Conservation (phyloP, 2,329 filamentous ascomycete species). For the Gnomoniopsis sp. region DNA sequence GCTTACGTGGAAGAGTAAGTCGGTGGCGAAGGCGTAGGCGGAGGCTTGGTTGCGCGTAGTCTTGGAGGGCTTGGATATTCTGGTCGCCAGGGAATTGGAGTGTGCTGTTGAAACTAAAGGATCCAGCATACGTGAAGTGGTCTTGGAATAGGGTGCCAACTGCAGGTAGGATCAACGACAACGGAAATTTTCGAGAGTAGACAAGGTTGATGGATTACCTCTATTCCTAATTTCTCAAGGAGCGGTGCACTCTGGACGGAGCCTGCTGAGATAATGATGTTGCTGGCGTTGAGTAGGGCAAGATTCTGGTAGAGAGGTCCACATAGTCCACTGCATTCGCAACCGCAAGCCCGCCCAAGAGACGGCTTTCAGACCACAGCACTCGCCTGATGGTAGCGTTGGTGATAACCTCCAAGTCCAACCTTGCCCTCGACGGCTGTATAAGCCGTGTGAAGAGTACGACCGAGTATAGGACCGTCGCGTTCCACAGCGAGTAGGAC, state of each 20-base stretch:
- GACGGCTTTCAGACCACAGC: neutral
- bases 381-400: slow-evolving; percentile 1
- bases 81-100: neutral
- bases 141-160: slow-evolving; percentile 1
- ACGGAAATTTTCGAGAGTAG: neutral
- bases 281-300: neutral
- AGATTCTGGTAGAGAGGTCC: neutral
- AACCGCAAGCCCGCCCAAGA: neutral
- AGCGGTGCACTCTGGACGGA: slow-evolving; percentile 7
- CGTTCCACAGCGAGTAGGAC: neutral
- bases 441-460: neutral
- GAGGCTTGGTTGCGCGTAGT: neutral
- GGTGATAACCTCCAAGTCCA: neutral
- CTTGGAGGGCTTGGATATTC: neutral
- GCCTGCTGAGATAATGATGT: slow-evolving; percentile 8
- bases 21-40: neutral
- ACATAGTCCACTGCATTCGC: neutral
- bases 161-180: neutral
- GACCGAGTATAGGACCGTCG: slow-evolving; percentile 2
- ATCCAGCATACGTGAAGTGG: neutral
- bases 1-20: neutral
- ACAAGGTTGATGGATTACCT: slow-evolving; percentile 4
- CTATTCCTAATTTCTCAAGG: slow-evolving; percentile 7
- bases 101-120: neutral
- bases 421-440: neutral